Evolutionary conservation across 2,329 filamentous ascomycete species (phyloP).

Genomic region (Ophiocordyceps robertsii): DNA sequence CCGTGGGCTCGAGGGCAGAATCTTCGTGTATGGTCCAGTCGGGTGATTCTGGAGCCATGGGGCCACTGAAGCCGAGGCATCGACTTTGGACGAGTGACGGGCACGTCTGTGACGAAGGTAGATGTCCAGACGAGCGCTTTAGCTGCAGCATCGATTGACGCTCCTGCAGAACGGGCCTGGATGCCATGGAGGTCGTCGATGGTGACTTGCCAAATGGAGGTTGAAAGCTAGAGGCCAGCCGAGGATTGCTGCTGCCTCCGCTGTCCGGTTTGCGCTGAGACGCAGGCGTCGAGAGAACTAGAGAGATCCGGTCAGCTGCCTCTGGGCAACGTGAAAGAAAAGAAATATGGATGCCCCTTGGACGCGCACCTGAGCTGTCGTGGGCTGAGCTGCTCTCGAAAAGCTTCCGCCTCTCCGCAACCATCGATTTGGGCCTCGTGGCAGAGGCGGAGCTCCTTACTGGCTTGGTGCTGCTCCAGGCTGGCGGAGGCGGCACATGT

Average conservation of each 20-base stretch:
- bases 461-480: neutral
- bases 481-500: neutral
- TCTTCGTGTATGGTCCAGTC: too few relatives aligned
- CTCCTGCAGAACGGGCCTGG: neutral
- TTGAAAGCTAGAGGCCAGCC: too few relatives aligned
- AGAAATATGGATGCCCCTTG: neutral
- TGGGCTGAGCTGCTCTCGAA: constrained; percentile 6
- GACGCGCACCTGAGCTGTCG: neutral
- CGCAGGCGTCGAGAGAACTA: too few relatives aligned
- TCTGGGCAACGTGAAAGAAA: too few relatives aligned
- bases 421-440: constrained; percentile 4
- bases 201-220: too few relatives aligned
- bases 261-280: too few relatives aligned
- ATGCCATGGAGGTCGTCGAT: neutral
- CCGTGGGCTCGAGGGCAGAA: too few relatives aligned
- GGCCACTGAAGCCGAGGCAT: neutral
- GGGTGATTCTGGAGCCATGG: neutral
- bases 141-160: neutral
- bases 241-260: too few relatives aligned
- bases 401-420: constrained; percentile 11
- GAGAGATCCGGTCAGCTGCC: too few relatives aligned
- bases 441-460: neutral
- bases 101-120: neutral
- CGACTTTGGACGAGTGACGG: neutral
- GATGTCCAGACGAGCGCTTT: neutral